Evolutionary conservation across 2,329 filamentous ascomycete species (phyloP), one percentile per base, ranked within the genome.

Genomic region (Fusarium euwallaceae): DNA sequence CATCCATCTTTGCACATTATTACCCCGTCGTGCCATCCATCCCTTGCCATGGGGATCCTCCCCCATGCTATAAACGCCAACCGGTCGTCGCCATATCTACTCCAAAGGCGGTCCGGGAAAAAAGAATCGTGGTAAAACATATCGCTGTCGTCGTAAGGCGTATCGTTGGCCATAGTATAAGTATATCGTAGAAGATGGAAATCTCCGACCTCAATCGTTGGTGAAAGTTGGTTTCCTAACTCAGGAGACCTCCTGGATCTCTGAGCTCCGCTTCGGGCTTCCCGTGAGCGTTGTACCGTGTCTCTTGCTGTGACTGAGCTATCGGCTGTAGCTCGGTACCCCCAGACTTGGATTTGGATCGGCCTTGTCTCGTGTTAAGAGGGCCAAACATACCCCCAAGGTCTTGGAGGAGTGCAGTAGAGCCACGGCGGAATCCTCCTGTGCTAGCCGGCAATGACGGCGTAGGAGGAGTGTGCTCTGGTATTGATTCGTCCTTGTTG

Each of bases 321-420:
- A 88, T 87, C 3, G 86, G 80, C 56, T 87, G 83, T 34, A 88
- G 77, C 71, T 88, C 86, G 6, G 85, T 88, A 11, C 77, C 78
- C 14, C 81, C 84, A 7, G 69, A 75, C 62, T 78, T 82, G 7
- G 80, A 69, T 62, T 74, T 82, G 5, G 81, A 77, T 24, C 81
- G 74, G 9, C 74, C 73, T n/a, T 81, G 73, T 51, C 77, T 83
- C 9, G 80, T 76, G 12, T 80, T 82, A 10, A 82, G 79, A 1
- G 88, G 86, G 4, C 82, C 83, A 6, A 92, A 78, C 17, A 91
- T 82, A 1, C 88, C 89, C 10, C 89, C 87, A 1, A 91, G 79
- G 73, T 92, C 90, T 72, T 90, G 88, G 7, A 92, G 80, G n/a
- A 92, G 77, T 0, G 89, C 87, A 1, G 88, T 85, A 2, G 89